Evolutionary conservation across 2,329 filamentous ascomycete species (phyloP).

Genomic region (Emmonsiellopsis sp.): DNA sequence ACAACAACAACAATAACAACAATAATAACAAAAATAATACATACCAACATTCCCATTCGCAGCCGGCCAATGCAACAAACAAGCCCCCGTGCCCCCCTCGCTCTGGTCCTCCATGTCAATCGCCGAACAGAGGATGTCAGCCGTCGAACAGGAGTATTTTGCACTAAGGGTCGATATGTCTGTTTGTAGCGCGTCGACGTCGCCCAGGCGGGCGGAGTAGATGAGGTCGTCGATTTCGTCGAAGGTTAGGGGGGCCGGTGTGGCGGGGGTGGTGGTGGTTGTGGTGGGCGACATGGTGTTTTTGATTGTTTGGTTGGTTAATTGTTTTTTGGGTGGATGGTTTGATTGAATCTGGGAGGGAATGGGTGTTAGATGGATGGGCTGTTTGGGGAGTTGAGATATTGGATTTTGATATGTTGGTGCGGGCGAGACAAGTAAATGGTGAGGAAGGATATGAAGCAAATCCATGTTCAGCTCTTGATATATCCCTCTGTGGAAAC

Average conservation of each 20-base stretch:
- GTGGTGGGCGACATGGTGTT: background rate
- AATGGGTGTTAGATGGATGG: background rate
- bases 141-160: conserved; percentile 50
- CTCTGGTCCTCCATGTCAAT: conserved; percentile 70
- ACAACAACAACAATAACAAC: too few species aligned
- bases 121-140: conserved; percentile 60
- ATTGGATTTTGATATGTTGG: too few species aligned
- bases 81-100: conserved; percentile 43
- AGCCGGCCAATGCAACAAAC: conserved; percentile 74
- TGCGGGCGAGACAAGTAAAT: too few species aligned
- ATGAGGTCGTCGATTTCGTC: conserved; percentile 88
- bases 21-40: conserved; percentile 20
- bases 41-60: conserved; percentile 80
- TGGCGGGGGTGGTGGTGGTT: background rate
- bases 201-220: conserved; percentile 73
- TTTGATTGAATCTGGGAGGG: too few species aligned
- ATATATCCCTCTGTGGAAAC: too few species aligned
- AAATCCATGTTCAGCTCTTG: too few species aligned
- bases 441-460: too few species aligned
- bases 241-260: conserved; percentile 45
- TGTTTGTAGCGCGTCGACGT: conserved; percentile 57
- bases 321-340: too few species aligned
- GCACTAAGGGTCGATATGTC: conserved; percentile 52
- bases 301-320: background rate
- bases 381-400: too few species aligned